phyloP scores from a whole-genome alignment of 192 early-diverging fungal species.

The Funneliformis mosseae region DNA sequence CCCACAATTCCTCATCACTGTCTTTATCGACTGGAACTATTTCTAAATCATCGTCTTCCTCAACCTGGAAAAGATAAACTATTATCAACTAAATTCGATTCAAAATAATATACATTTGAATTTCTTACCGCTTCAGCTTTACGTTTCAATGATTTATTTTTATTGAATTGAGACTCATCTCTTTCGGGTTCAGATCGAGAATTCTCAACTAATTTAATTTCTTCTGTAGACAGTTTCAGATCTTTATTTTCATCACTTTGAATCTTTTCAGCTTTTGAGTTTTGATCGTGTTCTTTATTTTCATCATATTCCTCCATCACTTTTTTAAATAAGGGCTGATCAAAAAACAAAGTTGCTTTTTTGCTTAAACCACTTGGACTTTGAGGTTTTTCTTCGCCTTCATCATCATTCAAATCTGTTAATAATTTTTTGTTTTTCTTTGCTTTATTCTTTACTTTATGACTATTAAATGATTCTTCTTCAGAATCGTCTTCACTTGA shows the following conservation, averaged over 20 bases:
- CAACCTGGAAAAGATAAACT: constrained; percentile 19
- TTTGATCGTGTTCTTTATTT: constrained; percentile 60
- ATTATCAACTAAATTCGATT: not conserved
- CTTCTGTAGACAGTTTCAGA: constrained; percentile 7
- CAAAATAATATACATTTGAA: not conserved
- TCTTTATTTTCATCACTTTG: constrained; percentile 45
- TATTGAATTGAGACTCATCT: not conserved
- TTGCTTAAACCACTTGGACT: constrained; percentile 68
- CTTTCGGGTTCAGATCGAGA: constrained; percentile 28
- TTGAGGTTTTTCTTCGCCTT: constrained; percentile 46
- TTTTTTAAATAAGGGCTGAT: constrained; percentile 89
- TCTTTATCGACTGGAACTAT: constrained; percentile 48
- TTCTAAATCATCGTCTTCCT: constrained; percentile 60
- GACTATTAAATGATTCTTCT: constrained; percentile 30
- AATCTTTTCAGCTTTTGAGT: constrained; percentile 44
- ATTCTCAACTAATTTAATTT: constrained; percentile 42
- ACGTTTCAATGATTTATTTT: constrained; percentile 52
- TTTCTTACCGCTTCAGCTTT: constrained; percentile 52
- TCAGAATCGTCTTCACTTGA: constrained; percentile 45
- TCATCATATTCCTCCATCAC: constrained; percentile 55
- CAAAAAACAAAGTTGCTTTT: constrained; percentile 92
- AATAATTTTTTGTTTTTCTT: constrained; percentile 43
- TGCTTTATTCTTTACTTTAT: constrained; percentile 31
- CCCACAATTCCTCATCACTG: constrained; percentile 57
- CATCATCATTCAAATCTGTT: constrained; percentile 47